Evolutionary conservation across 78 protist species (phyloP).

Genomic region (Monocercomonoides exilis): DNA sequence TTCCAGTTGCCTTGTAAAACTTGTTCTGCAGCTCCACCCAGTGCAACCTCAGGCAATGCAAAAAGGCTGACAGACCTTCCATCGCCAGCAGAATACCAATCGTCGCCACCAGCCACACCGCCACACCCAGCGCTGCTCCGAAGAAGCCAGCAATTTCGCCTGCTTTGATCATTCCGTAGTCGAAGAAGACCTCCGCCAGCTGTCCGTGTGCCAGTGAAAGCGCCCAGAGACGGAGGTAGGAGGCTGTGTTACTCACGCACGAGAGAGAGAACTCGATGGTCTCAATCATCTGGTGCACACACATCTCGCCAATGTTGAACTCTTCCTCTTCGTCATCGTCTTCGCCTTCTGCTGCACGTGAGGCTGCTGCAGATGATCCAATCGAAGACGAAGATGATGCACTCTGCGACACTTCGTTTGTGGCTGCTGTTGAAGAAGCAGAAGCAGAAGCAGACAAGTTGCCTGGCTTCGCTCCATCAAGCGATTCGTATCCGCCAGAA

Average conservation of each 20-base stretch:
- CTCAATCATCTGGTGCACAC: slow-evolving; percentile 84
- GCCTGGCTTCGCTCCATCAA: neutral
- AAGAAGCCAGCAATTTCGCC: neutral
- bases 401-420: neutral
- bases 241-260: slow-evolving; percentile 97
- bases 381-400: neutral
- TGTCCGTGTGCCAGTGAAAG: slow-evolving; percentile 95
- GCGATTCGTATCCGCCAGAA: neutral
- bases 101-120: slow-evolving; percentile 80
- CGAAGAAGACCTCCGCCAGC: slow-evolving; percentile 32
- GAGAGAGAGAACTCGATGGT: slow-evolving; percentile 97
- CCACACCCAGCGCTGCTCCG: slow-evolving; percentile 42
- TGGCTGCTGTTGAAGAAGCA: neutral
- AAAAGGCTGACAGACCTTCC: slow-evolving; percentile 97
- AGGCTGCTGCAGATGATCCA: no score
- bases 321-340: neutral
- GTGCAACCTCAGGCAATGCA: slow-evolving; percentile 98
- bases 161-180: neutral
- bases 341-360: neutral
- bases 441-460: neutral
- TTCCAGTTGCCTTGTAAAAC: slow-evolving; percentile 75
- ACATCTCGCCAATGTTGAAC: slow-evolving; percentile 21
- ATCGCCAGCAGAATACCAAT: slow-evolving; percentile 84
- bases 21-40: slow-evolving; percentile 98
- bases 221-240: slow-evolving; percentile 99